Conservation (phyloP, 352 stramenopile genomes). For the Phytophthora chlamydospora region DNA sequence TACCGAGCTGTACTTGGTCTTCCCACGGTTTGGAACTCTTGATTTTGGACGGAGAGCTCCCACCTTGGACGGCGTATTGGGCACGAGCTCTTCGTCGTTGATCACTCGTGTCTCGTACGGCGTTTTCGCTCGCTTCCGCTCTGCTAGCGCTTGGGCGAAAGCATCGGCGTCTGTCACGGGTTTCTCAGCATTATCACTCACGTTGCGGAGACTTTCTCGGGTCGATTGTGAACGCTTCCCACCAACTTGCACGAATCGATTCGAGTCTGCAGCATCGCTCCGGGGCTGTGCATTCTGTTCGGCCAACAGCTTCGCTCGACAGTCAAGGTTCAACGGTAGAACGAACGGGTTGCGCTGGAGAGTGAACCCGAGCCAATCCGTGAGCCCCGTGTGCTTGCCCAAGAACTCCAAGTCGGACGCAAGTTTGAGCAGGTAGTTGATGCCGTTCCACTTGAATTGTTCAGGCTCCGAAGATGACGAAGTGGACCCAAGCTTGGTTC, state of each 20-base stretch:
- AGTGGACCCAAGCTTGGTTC: conserved; percentile 2
- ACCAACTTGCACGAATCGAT: conserved; percentile 63
- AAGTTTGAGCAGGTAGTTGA: conserved; percentile 94
- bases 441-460: conserved; percentile 88
- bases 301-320: conserved; percentile 31
- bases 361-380: conserved; percentile 86
- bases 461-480: conserved; percentile 22
- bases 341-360: conserved; percentile 91
- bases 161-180: conserved; percentile 29
- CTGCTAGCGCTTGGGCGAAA: conserved; percentile 32
- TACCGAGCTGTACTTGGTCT: conserved; percentile 27
- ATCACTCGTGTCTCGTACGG: conserved; percentile 86
- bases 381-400: conserved; percentile 72
- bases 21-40: conserved; percentile 12
- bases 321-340: conserved; percentile 81
- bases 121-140: conserved; percentile 72
- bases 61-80: conserved; percentile 25
- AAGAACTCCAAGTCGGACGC: conserved; percentile 91
- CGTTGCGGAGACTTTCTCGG: conserved; percentile 5
- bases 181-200: conserved; percentile 7
- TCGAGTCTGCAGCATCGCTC: conserved; percentile 28
- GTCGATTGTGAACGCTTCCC: conserved; percentile 47
- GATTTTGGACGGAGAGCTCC: conserved; percentile 22
- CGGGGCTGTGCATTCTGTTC: background rate
- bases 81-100: conserved; percentile 85